A percentile compares a stretch with the other conserved stretches of the same genome.
These are phyloP conservation scores for Penicillium sp. DNA, from an alignment of 2,329 filamentous ascomycete species.

Conservation along the genomic window DNA sequence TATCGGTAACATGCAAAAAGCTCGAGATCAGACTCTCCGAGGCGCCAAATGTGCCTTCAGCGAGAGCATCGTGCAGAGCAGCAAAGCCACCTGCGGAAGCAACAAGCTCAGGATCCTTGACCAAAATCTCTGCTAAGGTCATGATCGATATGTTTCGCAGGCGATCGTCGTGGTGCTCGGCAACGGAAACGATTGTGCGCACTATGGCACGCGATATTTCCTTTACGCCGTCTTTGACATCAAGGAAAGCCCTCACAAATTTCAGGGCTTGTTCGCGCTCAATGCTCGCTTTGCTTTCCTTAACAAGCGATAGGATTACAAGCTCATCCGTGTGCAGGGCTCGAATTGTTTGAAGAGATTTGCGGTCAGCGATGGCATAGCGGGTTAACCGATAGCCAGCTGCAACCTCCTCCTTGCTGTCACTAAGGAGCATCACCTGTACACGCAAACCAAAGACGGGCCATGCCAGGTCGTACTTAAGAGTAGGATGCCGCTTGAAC, in stretches of 20 bases:
- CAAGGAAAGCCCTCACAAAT: conserved; percentile 90
- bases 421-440: conserved; percentile 93
- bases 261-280: conserved; percentile 97
- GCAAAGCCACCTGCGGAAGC: conserved; percentile 82
- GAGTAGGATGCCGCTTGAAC: conserved; percentile 88
- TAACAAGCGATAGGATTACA: conserved; percentile 88
- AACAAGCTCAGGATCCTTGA: conserved; percentile 80
- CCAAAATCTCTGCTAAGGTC: conserved; percentile 87
- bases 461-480: conserved; percentile 98
- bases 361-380: conserved; percentile 90
- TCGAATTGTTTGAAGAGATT: conserved; percentile 85
- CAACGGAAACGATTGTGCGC: conserved; percentile 86
- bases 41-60: conserved; percentile 88
- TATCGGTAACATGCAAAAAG: conserved; percentile 88
- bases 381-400: conserved; percentile 91
- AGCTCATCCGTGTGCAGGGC: conserved; percentile 88
- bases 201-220: conserved; percentile 88
- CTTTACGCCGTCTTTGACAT: conserved; percentile 87
- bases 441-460: conserved; percentile 90
- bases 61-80: conserved; percentile 86
- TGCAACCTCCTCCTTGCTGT: conserved; percentile 92
- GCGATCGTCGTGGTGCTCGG: conserved; percentile 82
- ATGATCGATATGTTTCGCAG: conserved; percentile 88
- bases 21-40: conserved; percentile 85
- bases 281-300: conserved; percentile 94